phyloP scores from a whole-genome alignment of 2,329 filamentous ascomycete species.

The Paracoccidioides lutzii region DNA sequence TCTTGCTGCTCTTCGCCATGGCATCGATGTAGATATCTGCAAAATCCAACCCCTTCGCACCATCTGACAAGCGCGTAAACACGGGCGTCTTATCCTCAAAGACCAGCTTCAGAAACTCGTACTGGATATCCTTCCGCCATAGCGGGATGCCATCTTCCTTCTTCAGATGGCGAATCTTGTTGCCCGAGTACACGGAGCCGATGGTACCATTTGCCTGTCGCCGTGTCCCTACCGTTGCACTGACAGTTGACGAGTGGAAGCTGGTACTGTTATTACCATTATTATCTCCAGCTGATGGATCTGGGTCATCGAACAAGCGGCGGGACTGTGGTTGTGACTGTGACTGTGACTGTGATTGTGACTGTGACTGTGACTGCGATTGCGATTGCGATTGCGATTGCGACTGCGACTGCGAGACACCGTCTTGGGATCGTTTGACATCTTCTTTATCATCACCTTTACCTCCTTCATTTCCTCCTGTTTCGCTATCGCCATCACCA shows the following conservation, averaged over 20 bases:
- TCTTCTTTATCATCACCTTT: neutral
- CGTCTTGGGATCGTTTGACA: neutral
- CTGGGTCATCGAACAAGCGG: conserved; percentile 1
- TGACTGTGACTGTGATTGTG: neutral
- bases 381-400: neutral
- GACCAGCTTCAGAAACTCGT: conserved; percentile 49
- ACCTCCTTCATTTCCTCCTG: neutral
- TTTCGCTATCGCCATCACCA: neutral
- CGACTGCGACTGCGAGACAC: neutral
- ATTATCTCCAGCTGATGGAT: conserved; percentile 7
- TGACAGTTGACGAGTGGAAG: conserved; percentile 24
- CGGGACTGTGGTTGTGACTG: neutral
- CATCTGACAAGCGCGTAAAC: conserved; percentile 87
- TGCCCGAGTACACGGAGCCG: conserved; percentile 53
- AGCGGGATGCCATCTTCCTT: conserved; percentile 55
- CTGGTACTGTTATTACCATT: neutral
- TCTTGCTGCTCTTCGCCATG: conserved; percentile 97
- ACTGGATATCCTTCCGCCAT: conserved; percentile 56
- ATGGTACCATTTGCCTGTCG: conserved; percentile 53
- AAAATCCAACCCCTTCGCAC: conserved; percentile 60
- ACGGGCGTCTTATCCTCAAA: conserved; percentile 51
- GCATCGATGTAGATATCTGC: conserved; percentile 96
- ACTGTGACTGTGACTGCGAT: neutral
- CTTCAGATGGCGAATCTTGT: conserved; percentile 54
- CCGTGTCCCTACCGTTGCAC: conserved; percentile 37